phyloP scores from a whole-genome alignment of 139 green algal genomes.

The Closterium sp. region DNA sequence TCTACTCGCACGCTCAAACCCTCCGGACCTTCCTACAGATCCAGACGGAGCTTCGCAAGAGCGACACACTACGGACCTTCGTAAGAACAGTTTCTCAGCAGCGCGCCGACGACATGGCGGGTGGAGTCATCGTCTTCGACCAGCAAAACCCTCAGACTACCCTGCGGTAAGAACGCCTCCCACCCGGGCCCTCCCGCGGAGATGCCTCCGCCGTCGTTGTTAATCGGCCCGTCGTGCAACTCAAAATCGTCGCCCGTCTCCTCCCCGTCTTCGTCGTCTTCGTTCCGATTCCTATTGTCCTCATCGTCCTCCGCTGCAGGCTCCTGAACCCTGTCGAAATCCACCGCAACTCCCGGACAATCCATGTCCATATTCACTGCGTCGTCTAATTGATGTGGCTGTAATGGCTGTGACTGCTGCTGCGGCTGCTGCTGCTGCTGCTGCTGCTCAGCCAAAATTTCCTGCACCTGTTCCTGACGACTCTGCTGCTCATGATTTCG shows the following conservation, averaged over 20 bases:
- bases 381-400: neutral
- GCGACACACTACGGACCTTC: constrained; percentile 24
- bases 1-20: neutral
- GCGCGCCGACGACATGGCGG: constrained; percentile 33
- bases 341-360: neutral
- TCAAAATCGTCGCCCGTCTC: constrained; percentile 19
- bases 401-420: neutral
- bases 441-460: neutral
- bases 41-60: neutral
- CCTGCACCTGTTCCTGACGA: neutral
- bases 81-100: constrained; percentile 42
- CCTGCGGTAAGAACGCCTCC: constrained; percentile 26
- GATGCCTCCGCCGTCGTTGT: neutral
- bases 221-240: neutral
- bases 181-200: neutral
- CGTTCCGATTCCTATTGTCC: neutral
- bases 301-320: neutral
- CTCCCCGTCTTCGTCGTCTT: constrained; percentile 25
- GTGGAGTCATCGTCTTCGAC: constrained; percentile 51
- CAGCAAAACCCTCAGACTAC: constrained; percentile 41
- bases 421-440: neutral
- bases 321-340: neutral
- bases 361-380: neutral
- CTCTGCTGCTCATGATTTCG: neutral
- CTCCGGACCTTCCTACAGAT: neutral